Conservation (phyloP, 2,329 filamentous ascomycete genomes). For the Karstenula rhodostoma region DNA sequence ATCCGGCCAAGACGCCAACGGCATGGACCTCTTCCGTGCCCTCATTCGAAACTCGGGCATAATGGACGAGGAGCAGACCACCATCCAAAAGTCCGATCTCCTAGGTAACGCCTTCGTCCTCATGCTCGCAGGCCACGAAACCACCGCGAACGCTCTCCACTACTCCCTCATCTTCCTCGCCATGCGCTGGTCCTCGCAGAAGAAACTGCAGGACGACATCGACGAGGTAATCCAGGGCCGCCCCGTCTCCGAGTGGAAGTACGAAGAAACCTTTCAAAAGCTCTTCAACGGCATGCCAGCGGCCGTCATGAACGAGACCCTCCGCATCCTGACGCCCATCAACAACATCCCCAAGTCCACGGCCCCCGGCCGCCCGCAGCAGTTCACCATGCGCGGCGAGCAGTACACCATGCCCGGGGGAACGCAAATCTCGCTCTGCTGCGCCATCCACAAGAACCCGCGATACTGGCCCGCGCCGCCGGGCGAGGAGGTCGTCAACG, state of each 20-base stretch:
- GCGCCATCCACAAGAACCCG: conserved; percentile 71
- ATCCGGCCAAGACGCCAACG: conserved; percentile 46
- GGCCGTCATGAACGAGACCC: conserved; percentile 79
- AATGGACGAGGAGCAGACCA: conserved; percentile 42
- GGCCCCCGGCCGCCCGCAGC: conserved; percentile 57
- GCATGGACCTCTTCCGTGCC: conserved; percentile 65
- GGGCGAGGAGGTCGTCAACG: conserved; percentile 35
- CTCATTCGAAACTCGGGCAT: conserved; percentile 48
- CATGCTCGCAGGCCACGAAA: conserved; percentile 80
- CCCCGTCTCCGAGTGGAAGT: conserved; percentile 72
- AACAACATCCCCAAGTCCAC: conserved; percentile 74
- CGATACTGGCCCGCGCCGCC: conserved; percentile 71
- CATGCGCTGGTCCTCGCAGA: conserved; percentile 69
- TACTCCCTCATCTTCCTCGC: conserved; percentile 75
- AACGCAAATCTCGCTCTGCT: conserved; percentile 63
- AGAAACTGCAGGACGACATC: conserved; percentile 72
- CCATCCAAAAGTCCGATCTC: conserved; percentile 62
- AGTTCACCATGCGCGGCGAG: conserved; percentile 66
- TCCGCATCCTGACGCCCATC: conserved; percentile 76
- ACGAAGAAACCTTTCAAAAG: conserved; percentile 70
- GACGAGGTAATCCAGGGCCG: conserved; percentile 68
- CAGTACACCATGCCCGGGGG: conserved; percentile 66
- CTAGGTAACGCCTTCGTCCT: conserved; percentile 73
- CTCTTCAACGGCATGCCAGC: conserved; percentile 75
- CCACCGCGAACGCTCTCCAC: conserved; percentile 77